These are phyloP conservation scores for Geranomyces michiganensis DNA, from an alignment of 192 early-diverging fungal species.

Conservation along the genomic window DNA sequence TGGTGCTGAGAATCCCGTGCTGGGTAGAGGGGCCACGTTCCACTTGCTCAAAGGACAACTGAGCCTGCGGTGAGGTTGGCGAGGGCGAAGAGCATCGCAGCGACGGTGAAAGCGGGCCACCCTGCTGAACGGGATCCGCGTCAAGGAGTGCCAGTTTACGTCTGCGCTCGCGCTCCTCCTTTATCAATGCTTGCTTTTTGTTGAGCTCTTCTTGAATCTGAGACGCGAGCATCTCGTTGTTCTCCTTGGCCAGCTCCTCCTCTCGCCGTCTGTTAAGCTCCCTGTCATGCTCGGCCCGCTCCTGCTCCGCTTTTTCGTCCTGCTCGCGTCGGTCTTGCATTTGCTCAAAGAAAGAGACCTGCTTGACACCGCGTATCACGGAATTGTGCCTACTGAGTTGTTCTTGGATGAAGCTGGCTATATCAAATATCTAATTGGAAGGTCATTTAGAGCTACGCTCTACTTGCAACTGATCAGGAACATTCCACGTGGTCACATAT, in stretches of 20 bases:
- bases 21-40: slow-evolving; percentile 25
- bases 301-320: slow-evolving; percentile 28
- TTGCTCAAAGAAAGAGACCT: slow-evolving; percentile 47
- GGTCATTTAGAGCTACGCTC: not conserved
- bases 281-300: slow-evolving; percentile 6
- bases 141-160: not conserved
- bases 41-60: slow-evolving; percentile 15
- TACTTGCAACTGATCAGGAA: not conserved
- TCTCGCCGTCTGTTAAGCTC: slow-evolving; percentile 15
- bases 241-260: slow-evolving; percentile 28
- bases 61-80: not conserved
- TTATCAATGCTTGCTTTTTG: slow-evolving; percentile 24
- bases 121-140: not conserved
- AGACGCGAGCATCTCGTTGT: slow-evolving; percentile 24
- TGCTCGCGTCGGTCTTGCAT: slow-evolving; percentile 38
- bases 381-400: slow-evolving; percentile 33
- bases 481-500: not conserved
- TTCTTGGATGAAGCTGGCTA: slow-evolving; percentile 41
- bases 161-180: slow-evolving; percentile 29
- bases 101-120: no score
- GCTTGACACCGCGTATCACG: slow-evolving; percentile 35
- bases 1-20: slow-evolving; percentile 18
- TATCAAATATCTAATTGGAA: slow-evolving; percentile 31
- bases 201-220: slow-evolving; percentile 37
- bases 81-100: not conserved